Evolutionary conservation across 306 rosid species (phyloP).

Genomic region (Casuarina equisetifolia): DNA sequence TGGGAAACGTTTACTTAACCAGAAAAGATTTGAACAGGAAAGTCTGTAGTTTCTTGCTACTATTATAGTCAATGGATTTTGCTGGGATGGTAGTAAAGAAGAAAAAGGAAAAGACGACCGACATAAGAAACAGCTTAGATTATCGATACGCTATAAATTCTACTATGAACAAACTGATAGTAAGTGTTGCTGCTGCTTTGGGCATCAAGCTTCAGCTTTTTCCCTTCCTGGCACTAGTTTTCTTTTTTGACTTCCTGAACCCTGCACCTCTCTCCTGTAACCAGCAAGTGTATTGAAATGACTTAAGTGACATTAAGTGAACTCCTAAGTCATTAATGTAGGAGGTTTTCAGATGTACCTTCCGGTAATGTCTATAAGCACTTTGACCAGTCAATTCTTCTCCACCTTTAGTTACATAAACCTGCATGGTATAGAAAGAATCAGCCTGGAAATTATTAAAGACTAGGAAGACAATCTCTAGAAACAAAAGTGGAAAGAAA

Average conservation of each 20-base stretch:
- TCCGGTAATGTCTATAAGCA: constrained; percentile 65
- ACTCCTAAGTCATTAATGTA: neutral
- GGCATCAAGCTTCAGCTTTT: constrained; percentile 31
- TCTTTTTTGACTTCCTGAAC: constrained; percentile 49
- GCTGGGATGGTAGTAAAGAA: neutral
- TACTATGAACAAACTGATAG: neutral
- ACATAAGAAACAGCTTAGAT: neutral
- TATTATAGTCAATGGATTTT: too few relatives aligned
- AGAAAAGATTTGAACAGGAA: too few relatives aligned
- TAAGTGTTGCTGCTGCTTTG: neutral
- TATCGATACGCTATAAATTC: neutral
- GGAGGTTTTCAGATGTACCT: constrained; percentile 40
- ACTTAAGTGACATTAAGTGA: constrained; percentile 4
- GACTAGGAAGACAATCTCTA: neutral
- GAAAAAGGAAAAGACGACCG: neutral
- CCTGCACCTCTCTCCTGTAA: constrained; percentile 68
- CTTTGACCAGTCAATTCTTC: constrained; percentile 63
- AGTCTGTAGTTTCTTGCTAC: too few relatives aligned
- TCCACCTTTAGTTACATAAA: constrained; percentile 69
- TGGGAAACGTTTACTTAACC: too few relatives aligned
- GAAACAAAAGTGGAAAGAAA: neutral
- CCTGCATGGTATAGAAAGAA: constrained; percentile 46
- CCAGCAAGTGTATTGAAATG: constrained; percentile 31
- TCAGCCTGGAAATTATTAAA: neutral
- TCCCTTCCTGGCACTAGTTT: constrained; percentile 50